Evolutionary conservation across 2,329 filamentous ascomycete genomes (phyloP), one percentile per base, ranked within the genome.

Genomic region (Pseudocercospora eumusae): DNA sequence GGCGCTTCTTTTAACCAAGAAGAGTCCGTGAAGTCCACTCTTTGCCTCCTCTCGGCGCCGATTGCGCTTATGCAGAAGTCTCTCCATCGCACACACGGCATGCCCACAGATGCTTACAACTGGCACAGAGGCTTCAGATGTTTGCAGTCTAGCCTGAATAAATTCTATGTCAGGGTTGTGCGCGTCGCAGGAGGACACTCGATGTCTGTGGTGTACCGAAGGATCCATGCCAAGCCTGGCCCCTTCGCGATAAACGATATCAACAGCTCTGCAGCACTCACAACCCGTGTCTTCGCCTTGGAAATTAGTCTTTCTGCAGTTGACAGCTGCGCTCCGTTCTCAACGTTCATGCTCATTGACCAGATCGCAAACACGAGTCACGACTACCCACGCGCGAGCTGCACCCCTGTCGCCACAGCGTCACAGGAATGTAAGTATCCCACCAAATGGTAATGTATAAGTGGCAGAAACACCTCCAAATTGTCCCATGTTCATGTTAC

Each of bases 321-420:
- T 23, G 23, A 28, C 47, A 25, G 15, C 20, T 13, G 28, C 31
- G 21, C 52, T 54, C 7, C 31, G 10, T 13, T 10, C 52, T 25
- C 52, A 54, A 33, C 28, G 28, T 40, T n/a, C 28, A n/a, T 36
- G 18, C 28, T 54, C n/a, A 54, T 54, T 33, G 52, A 54, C 25
- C 52, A 18, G 23, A 27, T 25, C 21, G 15, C 25, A 28, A 52
- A 52, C 47, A 52, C 47, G 18, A 54, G n/a, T n/a, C n/a, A n/a
- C n/a, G n/a, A n/a, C n/a, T 40, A 36, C 52, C 50, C 50, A 54
- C 50, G 50, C 27, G 15, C 10, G 31, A 28, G 50, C 6, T 11
- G 13, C 10, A 54, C 36, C 52, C 52, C 52, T 54, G 52, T 54
- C 52, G 52, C 52, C 52, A 54, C 52, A 40, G n/a, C 52, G 52